Evolutionary conservation across 805 yeast genomes (phyloP), one percentile per base, ranked within the genome.

Genomic region (Lachancea meyersii): DNA sequence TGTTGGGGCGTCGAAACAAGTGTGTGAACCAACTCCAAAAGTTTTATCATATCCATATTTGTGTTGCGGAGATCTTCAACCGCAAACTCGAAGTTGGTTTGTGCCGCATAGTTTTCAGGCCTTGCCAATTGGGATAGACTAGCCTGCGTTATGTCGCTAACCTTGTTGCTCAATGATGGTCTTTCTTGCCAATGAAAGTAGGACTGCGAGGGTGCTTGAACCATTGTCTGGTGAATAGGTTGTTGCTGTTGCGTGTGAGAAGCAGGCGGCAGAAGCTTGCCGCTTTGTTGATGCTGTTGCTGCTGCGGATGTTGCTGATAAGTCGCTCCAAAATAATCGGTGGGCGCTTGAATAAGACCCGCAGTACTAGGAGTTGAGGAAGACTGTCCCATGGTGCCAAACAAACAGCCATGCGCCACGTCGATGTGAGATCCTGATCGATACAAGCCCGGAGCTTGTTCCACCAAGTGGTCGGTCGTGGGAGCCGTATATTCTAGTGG

Each of bases 31-130:
- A 72, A 53, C 18, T 78, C 84, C 9, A 79, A 50, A 7, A 79
- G 45, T 30, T 69, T 69, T 2, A 78, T 71, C 60, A 76, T 65
- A 50, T 80, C 86, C 41, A 68, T 52, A 51, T 76, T 77, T 14
- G 74, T 68, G 41, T 68, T 66, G 28, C 71, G 69, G 44, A 76
- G 52, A 38, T 76, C 79, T 4, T 71, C 75, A 24, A 63, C 56
- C 5, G 78, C 67, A 9, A 67, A 51, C 22, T 77, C 82, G 52
- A 73, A 73, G 40, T 71, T 65, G 13, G 68, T 52, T 34, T 68
- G 70, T 34, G 77, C 54, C 30, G 63, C 58, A 10, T 66, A 64
- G 51, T 73, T 68, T 35, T 72, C 76, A 43, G 64, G 66, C 48
- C 67, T 64, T 11, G 20, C 27, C 45, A 75, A 51, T 2, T 60